phyloP scores from a whole-genome alignment of 768 basidiomycete species.

The Rhizopogon vesiculosus region DNA sequence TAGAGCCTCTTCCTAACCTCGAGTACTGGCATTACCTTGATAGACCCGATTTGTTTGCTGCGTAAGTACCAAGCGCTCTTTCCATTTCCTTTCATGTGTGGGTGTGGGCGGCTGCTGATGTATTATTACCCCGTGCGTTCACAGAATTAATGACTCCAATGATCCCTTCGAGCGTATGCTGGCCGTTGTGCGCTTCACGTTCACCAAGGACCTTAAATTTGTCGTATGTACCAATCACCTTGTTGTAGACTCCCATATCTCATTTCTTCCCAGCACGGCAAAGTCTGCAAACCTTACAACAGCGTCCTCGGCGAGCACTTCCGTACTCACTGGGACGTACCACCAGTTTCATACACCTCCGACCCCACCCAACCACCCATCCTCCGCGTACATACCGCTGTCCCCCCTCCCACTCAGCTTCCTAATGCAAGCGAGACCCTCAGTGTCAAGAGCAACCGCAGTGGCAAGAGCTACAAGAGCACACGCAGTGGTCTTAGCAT shows the following conservation, averaged over 20 bases:
- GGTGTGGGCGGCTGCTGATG: background rate
- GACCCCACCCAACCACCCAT: constrained; percentile 44
- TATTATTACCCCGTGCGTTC: background rate
- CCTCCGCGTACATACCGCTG: constrained; percentile 35
- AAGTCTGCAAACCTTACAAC: constrained; percentile 92
- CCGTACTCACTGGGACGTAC: constrained; percentile 80
- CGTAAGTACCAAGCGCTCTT: constrained; percentile 49
- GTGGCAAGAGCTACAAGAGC: constrained; percentile 58
- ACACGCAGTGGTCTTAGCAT: constrained; percentile 52
- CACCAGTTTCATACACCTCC: constrained; percentile 51
- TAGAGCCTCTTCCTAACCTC: constrained; percentile 93
- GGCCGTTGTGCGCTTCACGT: constrained; percentile 82
- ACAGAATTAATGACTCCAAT: constrained; percentile 85
- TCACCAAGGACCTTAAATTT: constrained; percentile 94
- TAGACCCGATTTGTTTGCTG: constrained; percentile 85
- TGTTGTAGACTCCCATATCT: background rate
- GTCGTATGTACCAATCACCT: constrained; percentile 46
- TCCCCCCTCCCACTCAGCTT: constrained; percentile 20
- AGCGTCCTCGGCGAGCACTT: constrained; percentile 88
- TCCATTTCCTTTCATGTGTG: background rate
- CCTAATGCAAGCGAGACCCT: constrained; percentile 38
- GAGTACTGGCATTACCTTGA: constrained; percentile 97
- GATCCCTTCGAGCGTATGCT: constrained; percentile 96
- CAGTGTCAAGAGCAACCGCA: constrained; percentile 44
- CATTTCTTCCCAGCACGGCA: constrained; percentile 59